Evolutionary conservation across 2,329 filamentous ascomycete genomes (phyloP).

Genomic region (Tolypocladium nubicola): DNA sequence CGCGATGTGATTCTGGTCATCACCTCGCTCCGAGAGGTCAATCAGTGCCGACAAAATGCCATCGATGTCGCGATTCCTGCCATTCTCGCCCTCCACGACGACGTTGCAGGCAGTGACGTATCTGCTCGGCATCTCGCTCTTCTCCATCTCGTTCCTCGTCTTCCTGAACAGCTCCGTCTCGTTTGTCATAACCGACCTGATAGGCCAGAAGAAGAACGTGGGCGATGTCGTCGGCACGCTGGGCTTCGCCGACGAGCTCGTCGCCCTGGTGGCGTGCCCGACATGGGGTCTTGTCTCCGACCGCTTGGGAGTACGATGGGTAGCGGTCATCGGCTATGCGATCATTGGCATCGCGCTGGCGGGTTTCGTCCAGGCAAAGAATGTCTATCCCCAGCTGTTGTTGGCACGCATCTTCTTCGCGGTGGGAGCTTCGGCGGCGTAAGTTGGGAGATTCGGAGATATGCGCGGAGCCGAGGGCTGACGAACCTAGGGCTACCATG

Average conservation of each 20-base stretch:
- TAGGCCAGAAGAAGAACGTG: constrained; percentile 62
- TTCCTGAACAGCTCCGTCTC: constrained; percentile 79
- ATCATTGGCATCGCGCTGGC: constrained; percentile 71
- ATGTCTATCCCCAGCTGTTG: constrained; percentile 82
- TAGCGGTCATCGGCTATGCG: constrained; percentile 67
- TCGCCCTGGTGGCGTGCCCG: constrained; percentile 72
- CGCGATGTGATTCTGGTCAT: constrained; percentile 6
- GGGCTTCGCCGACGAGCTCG: constrained; percentile 74
- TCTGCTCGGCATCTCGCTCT: constrained; percentile 71
- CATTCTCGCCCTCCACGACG: constrained; percentile 51
- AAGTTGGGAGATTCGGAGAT: constrained; percentile 17
- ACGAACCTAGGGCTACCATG: constrained; percentile 62
- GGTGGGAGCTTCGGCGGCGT: constrained; percentile 81
- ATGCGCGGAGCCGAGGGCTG: constrained; percentile 5
- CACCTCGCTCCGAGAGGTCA: constrained; percentile 4
- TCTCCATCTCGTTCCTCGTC: constrained; percentile 82
- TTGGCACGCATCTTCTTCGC: constrained; percentile 81
- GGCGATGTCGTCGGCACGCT: constrained; percentile 76
- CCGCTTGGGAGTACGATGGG: constrained; percentile 62
- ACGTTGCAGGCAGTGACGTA: constrained; percentile 59
- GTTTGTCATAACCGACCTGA: constrained; percentile 75
- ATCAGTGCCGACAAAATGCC: constrained; percentile 14
- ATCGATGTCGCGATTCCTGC: constrained; percentile 35
- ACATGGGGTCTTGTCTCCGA: constrained; percentile 71
- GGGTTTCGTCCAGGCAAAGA: constrained; percentile 73